Evolutionary conservation across 225 moss, liverwort and hornwort species (phyloP), one percentile per base, ranked within the genome.

Genomic region (Rhytidiadelphus loreus): DNA sequence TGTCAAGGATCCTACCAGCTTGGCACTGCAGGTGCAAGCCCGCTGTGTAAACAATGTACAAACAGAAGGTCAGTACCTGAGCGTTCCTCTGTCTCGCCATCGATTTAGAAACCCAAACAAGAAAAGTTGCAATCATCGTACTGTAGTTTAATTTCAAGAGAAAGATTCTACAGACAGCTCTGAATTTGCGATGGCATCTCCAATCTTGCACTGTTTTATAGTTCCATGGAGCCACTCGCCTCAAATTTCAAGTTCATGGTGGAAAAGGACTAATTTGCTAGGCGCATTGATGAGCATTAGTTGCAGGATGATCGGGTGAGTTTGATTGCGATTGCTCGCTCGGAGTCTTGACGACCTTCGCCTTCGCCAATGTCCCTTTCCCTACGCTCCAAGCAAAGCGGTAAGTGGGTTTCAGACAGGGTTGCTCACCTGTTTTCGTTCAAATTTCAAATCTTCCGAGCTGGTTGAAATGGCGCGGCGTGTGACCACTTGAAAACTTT

Each of bases 321-420:
- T 66, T 84, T 73, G 66, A n/a, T 75, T 55, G 73, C 79, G 32
- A 85, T 85, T 66, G 77, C 58, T 68, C 57, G 76, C 59, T 81
- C 89, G 70, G 89, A 80, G 85, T 33, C 33, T 80, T 53, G 58
- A 64, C 72, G 13, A 72, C 35, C 56, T 65, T 79, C 50, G 16
- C 78, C 69, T 76, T 43, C 48, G 28, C 58, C 58, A 58, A 58
- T 41, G 25, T 56, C 56, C 28, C 70, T 77, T 62, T 61, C n/a
- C 61, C 69, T 26, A 22, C 89, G 91, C 89, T 91, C 91, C 89
- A 32, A 91, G 84, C 57, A n/a, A 83, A 58, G 80, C 41, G 12
- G 41, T 41, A 66, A 66, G 80, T 73, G 33, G 39, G 84, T 73
- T 64, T 80, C 73, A 80, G 39, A 48, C 61, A 81, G 68, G 43